Evolutionary conservation across 257 asterid species (phyloP).

Genomic region (Linaria vulgaris): DNA sequence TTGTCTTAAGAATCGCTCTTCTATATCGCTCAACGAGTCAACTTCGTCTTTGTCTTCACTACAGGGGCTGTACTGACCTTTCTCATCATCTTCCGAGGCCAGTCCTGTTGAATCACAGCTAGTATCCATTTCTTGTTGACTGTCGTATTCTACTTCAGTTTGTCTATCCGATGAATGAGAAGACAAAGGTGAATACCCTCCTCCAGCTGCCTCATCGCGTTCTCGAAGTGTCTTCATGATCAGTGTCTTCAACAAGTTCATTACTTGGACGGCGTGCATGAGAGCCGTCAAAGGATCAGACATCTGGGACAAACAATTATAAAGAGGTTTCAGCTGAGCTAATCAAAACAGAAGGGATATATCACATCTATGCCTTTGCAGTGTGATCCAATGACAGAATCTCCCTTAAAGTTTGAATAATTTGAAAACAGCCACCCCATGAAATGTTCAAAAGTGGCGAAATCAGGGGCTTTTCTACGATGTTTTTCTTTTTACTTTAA

Average conservation of each 20-base stretch:
- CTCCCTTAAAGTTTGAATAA: no score
- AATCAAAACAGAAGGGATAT: neutral
- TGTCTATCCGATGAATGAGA: conserved; percentile 54
- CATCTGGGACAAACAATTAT: conserved; percentile 52
- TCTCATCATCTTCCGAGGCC: conserved; percentile 47
- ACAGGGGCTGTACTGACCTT: conserved; percentile 35
- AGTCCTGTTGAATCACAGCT: conserved; percentile 64
- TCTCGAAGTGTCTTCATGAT: conserved; percentile 70
- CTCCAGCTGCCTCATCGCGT: conserved; percentile 59
- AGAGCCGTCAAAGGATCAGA: conserved; percentile 95
- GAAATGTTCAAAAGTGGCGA: no score
- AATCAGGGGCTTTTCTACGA: no score
- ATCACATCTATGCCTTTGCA: no score
- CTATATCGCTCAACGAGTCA: conserved; percentile 74
- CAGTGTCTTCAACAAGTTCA: conserved; percentile 88
- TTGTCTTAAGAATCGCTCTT: conserved; percentile 70
- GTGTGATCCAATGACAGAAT: no score
- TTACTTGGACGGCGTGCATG: conserved; percentile 98
- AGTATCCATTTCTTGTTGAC: conserved; percentile 72
- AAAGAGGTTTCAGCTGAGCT: neutral
- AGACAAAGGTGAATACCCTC: conserved; percentile 62
- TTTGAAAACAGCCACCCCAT: no score
- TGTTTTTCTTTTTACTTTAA: no score
- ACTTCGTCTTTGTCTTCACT: conserved; percentile 60
- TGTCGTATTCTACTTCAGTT: conserved; percentile 58